A percentile compares a stretch with the other conserved stretches of the same genome.
Conservation (phyloP, 2,329 filamentous ascomycete species). For the Orbilia blumenaviensis region DNA sequence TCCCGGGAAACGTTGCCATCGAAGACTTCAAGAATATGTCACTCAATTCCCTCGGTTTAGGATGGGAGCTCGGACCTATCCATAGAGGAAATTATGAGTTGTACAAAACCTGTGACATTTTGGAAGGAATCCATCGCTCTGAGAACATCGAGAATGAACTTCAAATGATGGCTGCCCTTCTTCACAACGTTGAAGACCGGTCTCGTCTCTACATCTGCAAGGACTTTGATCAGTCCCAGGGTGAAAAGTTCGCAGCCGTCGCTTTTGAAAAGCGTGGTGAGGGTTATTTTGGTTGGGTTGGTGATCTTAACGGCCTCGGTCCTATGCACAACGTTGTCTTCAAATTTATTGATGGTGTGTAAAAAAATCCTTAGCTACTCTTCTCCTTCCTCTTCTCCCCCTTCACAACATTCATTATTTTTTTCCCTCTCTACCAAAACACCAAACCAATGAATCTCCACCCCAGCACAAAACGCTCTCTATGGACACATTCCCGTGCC, state of each 20-base stretch:
- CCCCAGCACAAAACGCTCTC: too few species aligned
- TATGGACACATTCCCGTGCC: too few species aligned
- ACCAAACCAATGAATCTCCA: too few species aligned
- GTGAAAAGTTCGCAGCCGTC: background rate
- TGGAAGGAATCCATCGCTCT: slow-evolving; percentile 6
- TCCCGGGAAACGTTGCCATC: slow-evolving; percentile 12
- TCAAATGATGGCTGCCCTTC: slow-evolving; percentile 8
- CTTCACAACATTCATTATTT: too few species aligned
- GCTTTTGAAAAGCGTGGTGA: slow-evolving; percentile 18
- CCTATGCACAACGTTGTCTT: slow-evolving; percentile 6
- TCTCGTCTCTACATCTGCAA: slow-evolving; percentile 35
- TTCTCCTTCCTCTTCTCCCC: background rate
- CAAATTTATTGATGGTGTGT: slow-evolving; percentile 10
- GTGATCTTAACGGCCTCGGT: background rate
- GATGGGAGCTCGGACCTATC: slow-evolving; percentile 25
- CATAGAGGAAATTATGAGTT: background rate
- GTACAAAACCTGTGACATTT: background rate
- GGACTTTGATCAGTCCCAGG: background rate
- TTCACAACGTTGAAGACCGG: background rate
- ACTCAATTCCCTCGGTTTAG: slow-evolving; percentile 31
- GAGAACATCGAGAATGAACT: background rate
- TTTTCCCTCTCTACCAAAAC: too few species aligned
- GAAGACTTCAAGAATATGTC: slow-evolving; percentile 21
- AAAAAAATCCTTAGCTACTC: background rate
- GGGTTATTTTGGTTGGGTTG: slow-evolving; percentile 30